Evolutionary conservation across 169 alveolate species (phyloP), one percentile per base, ranked within the genome.

Genomic region (Theileria equi): DNA sequence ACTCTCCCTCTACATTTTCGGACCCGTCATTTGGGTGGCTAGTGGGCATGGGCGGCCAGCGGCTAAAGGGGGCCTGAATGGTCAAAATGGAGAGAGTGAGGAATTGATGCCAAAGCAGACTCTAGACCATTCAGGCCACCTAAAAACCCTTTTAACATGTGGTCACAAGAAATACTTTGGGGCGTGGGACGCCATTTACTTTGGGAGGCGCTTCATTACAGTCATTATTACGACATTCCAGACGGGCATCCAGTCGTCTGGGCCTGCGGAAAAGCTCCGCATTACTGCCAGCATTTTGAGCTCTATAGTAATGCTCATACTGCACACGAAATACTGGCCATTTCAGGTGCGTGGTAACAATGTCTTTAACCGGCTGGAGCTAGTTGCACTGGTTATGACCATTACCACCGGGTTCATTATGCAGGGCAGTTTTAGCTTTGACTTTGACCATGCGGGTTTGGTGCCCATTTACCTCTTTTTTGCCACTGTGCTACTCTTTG

Each of bases 371-470:
- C 64, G 64, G 11, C 60, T 74, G 21, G 73, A 74, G 48, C 26
- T 74, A 16, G 29, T 65, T 4, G 54, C 78, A 5, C 29, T 66
- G 25, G 13, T 45, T 0, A 31, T 74, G 25, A 74, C 63, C 66
- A 26, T 40, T 28, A 5, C 31, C 21, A 74, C 84, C 5, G 84
- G 65, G 13, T 64, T 58, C 49, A 23, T 74, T 19, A 63, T 74
- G 7, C 64, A 59, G 36, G 84, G 84, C 5, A 64, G 84, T 34
- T 74, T 64, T 55, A 65, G 71, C 52, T 74, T 58, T 54, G 84
- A 74, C 66, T 50, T 74, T 54, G 35, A 74, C 59, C 47, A 63
- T 59, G 59, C 35, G 19, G 49, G 73, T 0, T 0, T 64, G 53
- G 19, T 38, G 13, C 84, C 84, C 3, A 3, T 74, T 43, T 32